phyloP scores from a whole-genome alignment of 345 rosid species.

The Hibiscus trionum region DNA sequence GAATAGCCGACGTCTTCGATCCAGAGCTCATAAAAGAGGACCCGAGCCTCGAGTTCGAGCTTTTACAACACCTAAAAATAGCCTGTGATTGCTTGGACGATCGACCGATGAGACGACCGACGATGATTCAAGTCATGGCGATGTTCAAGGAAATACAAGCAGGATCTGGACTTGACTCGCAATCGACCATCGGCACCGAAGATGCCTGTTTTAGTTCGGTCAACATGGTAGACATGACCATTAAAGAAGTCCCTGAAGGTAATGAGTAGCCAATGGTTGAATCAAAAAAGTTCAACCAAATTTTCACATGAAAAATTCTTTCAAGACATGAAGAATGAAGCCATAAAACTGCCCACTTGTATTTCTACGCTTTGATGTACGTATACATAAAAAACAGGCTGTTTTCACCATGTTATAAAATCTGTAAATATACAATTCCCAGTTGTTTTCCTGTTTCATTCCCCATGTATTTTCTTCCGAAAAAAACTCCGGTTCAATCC shows the following conservation, averaged over 20 bases:
- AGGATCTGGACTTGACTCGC: conserved; percentile 63
- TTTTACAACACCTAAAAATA: conserved; percentile 55
- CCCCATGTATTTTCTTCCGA: background rate
- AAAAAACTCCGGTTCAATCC: background rate
- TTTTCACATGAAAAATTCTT: conserved; percentile 28
- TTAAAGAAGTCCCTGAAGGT: conserved; percentile 70
- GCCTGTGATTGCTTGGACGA: conserved; percentile 86
- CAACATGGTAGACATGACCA: conserved; percentile 72
- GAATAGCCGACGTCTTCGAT: conserved; percentile 64
- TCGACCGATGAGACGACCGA: conserved; percentile 58
- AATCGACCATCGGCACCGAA: conserved; percentile 54
- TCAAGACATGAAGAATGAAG: conserved; percentile 2
- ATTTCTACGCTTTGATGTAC: conserved; percentile 35
- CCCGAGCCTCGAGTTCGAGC: conserved; percentile 64
- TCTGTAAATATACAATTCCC: conserved; percentile 34
- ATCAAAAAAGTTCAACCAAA: background rate
- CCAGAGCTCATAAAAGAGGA: conserved; percentile 69
- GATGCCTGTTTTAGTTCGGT: conserved; percentile 55
- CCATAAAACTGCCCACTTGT: conserved; percentile 18
- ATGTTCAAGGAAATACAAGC: conserved; percentile 75
- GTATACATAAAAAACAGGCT: conserved; percentile 28
- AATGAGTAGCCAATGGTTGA: conserved; percentile 20
- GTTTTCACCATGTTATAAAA: conserved; percentile 25
- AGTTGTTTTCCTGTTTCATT: conserved; percentile 2
- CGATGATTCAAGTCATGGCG: conserved; percentile 74